A percentile compares a stretch with the other conserved stretches of the same genome.
These are phyloP conservation scores for Penicillium macrosclerotiorum DNA, from an alignment of 495 filamentous ascomycete species.

Conservation along the genomic window DNA sequence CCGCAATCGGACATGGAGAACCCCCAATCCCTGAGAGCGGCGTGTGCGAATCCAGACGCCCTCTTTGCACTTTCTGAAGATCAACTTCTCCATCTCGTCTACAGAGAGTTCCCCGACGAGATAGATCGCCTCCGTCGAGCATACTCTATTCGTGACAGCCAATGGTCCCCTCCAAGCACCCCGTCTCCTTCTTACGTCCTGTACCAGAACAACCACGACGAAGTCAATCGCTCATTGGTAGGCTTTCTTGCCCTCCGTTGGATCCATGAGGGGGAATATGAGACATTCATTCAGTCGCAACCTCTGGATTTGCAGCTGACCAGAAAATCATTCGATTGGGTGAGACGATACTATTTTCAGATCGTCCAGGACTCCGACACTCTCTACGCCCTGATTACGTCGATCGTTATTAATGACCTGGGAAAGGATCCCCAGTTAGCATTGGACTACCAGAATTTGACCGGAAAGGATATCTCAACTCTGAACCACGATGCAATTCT, in stretches of 20 bases:
- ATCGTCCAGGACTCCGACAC: constrained; percentile 18
- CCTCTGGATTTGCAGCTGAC: constrained; percentile 5
- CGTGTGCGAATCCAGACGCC: constrained; percentile 6
- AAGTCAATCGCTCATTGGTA: constrained; percentile 19
- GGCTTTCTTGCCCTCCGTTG: constrained; percentile 18
- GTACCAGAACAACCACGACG: constrained; percentile 17
- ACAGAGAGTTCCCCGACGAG: constrained; percentile 13
- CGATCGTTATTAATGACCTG: constrained; percentile 38
- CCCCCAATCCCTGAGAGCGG: constrained; percentile 3
- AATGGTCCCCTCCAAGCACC: neutral
- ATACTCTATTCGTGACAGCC: constrained; percentile 18
- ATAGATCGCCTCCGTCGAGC: constrained; percentile 17
- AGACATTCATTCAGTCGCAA: constrained; percentile 13
- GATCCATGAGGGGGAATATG: constrained; percentile 16
- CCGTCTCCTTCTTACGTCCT: constrained; percentile 14
- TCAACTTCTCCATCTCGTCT: constrained; percentile 7
- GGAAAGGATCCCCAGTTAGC: constrained; percentile 37
- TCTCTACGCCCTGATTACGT: constrained; percentile 31
- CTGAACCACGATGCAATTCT: constrained; percentile 38
- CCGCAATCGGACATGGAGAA: constrained; percentile 4
- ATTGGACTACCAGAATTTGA: constrained; percentile 20
- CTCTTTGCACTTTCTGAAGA: constrained; percentile 6
- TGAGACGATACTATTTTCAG: constrained; percentile 10
- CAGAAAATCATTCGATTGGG: constrained; percentile 22
- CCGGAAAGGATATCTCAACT: constrained; percentile 22